Conservation (phyloP, 495 filamentous ascomycete genomes). For the Penicillium turbatum region DNA sequence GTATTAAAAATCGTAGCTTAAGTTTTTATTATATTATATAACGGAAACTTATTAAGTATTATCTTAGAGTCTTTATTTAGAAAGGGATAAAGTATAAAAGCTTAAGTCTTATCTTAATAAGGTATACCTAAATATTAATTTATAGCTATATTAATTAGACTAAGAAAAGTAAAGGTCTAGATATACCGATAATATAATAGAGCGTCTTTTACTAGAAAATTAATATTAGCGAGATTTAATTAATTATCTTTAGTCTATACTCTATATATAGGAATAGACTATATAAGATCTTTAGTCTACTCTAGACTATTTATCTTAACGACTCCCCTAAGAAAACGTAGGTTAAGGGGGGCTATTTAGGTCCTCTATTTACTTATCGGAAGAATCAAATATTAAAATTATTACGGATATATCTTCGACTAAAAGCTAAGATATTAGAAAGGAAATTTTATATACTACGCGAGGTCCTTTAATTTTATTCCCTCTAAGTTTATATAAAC, state of each 20-base stretch:
- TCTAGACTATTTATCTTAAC: neutral
- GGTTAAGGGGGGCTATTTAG: conserved; percentile 1
- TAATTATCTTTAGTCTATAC: neutral
- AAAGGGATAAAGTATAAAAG: conserved; percentile 6
- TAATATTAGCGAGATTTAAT: neutral
- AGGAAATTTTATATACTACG: conserved; percentile 9
- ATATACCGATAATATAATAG: neutral
- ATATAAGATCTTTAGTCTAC: neutral
- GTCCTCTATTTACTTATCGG: neutral
- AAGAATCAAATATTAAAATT: neutral
- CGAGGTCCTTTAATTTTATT: conserved; percentile 20
- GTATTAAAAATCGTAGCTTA: conserved; percentile 1
- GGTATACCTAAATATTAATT: conserved; percentile 1
- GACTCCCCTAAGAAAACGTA: neutral
- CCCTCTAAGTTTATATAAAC: conserved; percentile 2
- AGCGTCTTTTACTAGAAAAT: conserved; percentile 3
- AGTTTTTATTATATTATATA: neutral
- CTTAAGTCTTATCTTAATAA: conserved; percentile 4
- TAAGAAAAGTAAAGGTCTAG: neutral
- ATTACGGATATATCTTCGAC: neutral
- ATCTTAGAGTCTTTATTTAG: neutral
- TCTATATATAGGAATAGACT: neutral
- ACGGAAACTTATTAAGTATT: conserved; percentile 1
- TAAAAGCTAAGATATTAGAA: neutral
- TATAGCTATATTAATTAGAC: neutral